Base-by-base conservation (phyloP, 176 grass and related monocot genomes). In the Typha latifolia region DNA sequence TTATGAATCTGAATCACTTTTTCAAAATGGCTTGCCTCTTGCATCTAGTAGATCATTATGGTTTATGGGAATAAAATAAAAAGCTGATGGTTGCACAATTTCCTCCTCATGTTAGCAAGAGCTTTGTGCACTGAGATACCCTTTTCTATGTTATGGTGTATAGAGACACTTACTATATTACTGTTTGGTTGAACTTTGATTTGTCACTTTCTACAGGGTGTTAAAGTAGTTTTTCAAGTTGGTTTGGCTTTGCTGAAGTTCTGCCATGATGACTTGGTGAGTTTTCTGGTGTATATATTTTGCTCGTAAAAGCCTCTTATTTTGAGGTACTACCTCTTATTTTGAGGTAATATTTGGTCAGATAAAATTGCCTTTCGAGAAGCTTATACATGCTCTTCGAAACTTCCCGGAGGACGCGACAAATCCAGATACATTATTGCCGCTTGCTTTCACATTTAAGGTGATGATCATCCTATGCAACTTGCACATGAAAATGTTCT, bases 291-390 rank as follows among this genome's bases (percentile, higher is more conserved):
- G 29, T 37, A 24, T 77, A 9, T 20, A 6, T 61, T 68, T 70
- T 49, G 31, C 6, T 67, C 29, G 49, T 73, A 49, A 61, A 66
- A 49, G 67, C 67, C 34, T 32, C 22, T 32, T 79, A 29, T 43
- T 31, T 78, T 12, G 68, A 77, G 66, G 3, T 67, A 26, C 11
- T 71, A 69, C 68, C 32, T 24, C 22, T 32, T 79, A 29, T 37
- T 31, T 78, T 12, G 68, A 77, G 66, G 3, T 67, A 21, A 7
- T 71, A 69, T 47, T 72, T 21, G 34, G 62, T 26, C 77, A 99
- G 86, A 77, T 99, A 32, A 93, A 93, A 75, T 72, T 93, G 62
- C 94, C 94, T 74, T 93, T 99, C n/a, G 94, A 99, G 76, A 73
- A 85, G 68, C 81, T 99, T 69, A 31, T 99, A 62, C 79, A 92